These are phyloP conservation scores for Arachis monticola DNA, from an alignment of 331 rosid species.

Conservation along the genomic window DNA sequence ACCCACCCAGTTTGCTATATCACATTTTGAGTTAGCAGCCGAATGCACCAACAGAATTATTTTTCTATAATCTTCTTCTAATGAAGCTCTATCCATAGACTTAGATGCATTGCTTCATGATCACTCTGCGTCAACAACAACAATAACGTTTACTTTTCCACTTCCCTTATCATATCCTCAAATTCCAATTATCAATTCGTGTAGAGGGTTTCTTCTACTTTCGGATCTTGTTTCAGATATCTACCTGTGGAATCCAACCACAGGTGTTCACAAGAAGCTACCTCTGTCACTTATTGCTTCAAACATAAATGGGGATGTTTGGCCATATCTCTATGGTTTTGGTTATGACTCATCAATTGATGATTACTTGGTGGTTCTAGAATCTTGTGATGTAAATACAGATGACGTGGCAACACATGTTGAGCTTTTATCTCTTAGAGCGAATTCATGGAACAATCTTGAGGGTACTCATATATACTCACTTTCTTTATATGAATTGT, in stretches of 20 bases:
- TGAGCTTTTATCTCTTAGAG: slow-evolving; percentile 31
- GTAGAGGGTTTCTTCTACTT: slow-evolving; percentile 41
- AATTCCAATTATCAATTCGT: slow-evolving; percentile 10
- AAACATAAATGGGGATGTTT: fast-evolving
- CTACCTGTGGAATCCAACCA: slow-evolving; percentile 41
- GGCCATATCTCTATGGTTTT: slow-evolving; percentile 4
- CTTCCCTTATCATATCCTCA: fast-evolving
- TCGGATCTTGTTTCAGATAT: background rate
- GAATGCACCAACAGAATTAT: background rate
- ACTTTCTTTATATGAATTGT: background rate
- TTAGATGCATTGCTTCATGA: background rate
- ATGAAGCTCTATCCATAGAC: slow-evolving; percentile 4
- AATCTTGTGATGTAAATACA: fast-evolving
- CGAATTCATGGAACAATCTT: slow-evolving; percentile 17
- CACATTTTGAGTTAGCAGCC: slow-evolving; percentile 16
- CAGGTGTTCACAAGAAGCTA: slow-evolving; percentile 4
- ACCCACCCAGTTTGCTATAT: slow-evolving; percentile 22
- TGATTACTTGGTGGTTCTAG: slow-evolving; percentile 42
- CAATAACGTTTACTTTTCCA: background rate
- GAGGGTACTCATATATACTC: background rate
- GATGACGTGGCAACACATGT: background rate
- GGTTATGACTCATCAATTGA: slow-evolving; percentile 35
- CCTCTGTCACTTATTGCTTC: background rate
- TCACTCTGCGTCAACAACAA: background rate
- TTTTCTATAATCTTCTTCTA: background rate